These are phyloP conservation scores for Ustilago crameri DNA, from an alignment of 1,284 basidiomycete genomes.

Conservation along the genomic window DNA sequence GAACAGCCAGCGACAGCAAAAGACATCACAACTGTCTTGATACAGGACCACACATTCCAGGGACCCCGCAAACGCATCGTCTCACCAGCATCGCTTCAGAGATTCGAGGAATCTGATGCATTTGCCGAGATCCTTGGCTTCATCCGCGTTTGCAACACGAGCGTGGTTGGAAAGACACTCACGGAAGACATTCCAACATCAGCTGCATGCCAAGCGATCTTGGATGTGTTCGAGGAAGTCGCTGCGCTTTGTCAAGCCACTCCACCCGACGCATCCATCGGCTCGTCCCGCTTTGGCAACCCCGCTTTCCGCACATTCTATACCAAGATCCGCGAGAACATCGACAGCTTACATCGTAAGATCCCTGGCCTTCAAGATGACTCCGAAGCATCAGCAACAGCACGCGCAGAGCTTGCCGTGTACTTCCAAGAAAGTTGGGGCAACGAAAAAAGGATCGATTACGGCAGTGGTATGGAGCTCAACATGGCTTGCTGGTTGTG, in stretches of 20 bases:
- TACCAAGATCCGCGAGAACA: conserved; percentile 79
- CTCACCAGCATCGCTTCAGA: conserved; percentile 79
- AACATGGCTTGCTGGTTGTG: conserved; percentile 98
- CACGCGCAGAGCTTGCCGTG: conserved; percentile 69
- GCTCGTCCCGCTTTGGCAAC: conserved; percentile 93
- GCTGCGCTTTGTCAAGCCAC: conserved; percentile 72
- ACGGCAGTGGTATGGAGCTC: conserved; percentile 98
- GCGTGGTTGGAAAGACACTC: conserved; percentile 81
- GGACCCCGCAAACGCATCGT: conserved; percentile 79
- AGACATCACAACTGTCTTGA: conserved; percentile 14
- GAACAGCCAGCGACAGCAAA: conserved; percentile 15
- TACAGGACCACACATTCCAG: conserved; percentile 25
- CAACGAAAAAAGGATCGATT: conserved; percentile 90
- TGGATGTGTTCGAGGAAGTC: conserved; percentile 49
- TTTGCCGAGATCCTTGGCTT: conserved; percentile 79
- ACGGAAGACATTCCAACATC: conserved; percentile 68
- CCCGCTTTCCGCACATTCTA: conserved; percentile 94
- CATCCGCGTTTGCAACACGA: conserved; percentile 80
- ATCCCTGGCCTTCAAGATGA: conserved; percentile 67
- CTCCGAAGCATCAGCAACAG: conserved; percentile 22
- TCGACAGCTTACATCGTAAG: conserved; percentile 54
- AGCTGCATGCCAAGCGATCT: conserved; percentile 56
- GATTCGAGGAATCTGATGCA: conserved; percentile 82
- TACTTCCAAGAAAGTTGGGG: conserved; percentile 94
- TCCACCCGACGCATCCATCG: conserved; percentile 85